These are phyloP conservation scores for Phytophthora foliorum DNA, from an alignment of 352 stramenopile genomes.

Conservation along the genomic window DNA sequence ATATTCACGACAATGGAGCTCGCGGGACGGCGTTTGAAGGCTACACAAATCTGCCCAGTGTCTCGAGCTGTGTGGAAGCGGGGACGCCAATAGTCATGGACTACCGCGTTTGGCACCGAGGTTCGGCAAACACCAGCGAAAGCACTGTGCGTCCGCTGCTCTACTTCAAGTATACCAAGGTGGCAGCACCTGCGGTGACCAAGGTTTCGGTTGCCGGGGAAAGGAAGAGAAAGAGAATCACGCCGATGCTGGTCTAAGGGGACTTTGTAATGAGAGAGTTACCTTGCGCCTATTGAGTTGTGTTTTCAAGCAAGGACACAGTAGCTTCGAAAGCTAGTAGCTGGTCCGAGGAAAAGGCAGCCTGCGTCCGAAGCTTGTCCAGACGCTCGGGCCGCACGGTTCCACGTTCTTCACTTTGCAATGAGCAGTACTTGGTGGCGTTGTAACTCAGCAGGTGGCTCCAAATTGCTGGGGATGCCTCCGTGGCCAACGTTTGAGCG, in stretches of 20 bases:
- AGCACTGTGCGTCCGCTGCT: constrained; percentile 61
- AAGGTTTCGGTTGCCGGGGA: not conserved
- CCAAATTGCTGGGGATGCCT: constrained; percentile 54
- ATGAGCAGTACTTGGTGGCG: constrained; percentile 5
- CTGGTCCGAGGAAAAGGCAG: constrained; percentile 39
- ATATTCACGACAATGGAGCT: constrained; percentile 52
- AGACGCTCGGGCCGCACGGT: constrained; percentile 24
- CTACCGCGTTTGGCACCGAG: constrained; percentile 84
- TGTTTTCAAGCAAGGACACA: constrained; percentile 30
- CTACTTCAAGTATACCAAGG: constrained; percentile 77
- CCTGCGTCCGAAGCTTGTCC: constrained; percentile 37
- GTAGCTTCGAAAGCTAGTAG: constrained; percentile 36
- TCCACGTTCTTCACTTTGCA: constrained; percentile 12
- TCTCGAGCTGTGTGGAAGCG: constrained; percentile 59
- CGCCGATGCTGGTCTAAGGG: constrained; percentile 32
- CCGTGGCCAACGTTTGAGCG: constrained; percentile 46
- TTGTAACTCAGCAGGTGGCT: constrained; percentile 65
- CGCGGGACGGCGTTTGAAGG: constrained; percentile 53
- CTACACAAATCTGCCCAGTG: constrained; percentile 61
- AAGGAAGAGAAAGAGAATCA: constrained; percentile 56
- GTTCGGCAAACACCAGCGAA: constrained; percentile 58
- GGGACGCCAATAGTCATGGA: constrained; percentile 80
- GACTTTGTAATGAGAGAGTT: not conserved
- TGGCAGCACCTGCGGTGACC: not conserved
- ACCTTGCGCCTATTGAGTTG: constrained; percentile 23